A percentile compares a stretch with the other conserved stretches of the same genome.
These are phyloP conservation scores for Paramecium primaurelia DNA, from an alignment of 73 alveolate species.

Conservation along the genomic window DNA sequence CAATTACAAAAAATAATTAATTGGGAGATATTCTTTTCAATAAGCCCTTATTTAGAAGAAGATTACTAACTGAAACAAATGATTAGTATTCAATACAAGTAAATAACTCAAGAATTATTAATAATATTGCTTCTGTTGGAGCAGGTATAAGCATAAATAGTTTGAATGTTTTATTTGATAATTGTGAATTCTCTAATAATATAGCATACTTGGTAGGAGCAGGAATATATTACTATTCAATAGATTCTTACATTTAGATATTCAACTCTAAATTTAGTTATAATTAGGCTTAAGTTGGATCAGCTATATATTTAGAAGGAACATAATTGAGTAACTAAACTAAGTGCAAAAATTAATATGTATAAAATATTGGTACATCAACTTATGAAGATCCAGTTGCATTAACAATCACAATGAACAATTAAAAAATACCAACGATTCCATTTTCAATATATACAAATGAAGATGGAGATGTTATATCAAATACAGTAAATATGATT, in stretches of 20 bases:
- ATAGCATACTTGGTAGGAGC: not conserved
- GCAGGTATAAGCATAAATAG: not conserved
- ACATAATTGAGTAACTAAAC: not conserved
- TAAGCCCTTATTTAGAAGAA: not conserved
- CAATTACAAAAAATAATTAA: not conserved
- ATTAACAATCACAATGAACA: not conserved
- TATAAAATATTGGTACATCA: not conserved
- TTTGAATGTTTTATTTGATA: not conserved
- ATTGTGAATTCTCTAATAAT: not conserved
- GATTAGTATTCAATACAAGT: not conserved
- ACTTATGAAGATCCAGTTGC: not conserved
- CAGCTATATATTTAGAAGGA: not conserved
- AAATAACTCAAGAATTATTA: not conserved
- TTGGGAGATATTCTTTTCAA: not conserved
- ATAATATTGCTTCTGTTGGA: not conserved
- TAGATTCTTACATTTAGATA: not conserved
- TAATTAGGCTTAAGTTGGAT: constrained; percentile 2
- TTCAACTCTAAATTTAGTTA: not conserved
- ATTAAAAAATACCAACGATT: not conserved
- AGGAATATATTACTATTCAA: not conserved
- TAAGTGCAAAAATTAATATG: not conserved
- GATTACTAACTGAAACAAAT: not conserved
- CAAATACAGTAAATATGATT: not conserved
- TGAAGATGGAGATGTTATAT: not conserved
- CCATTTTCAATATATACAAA: not conserved